phyloP scores from a whole-genome alignment of 768 basidiomycete genomes.

The Suillus americanus region DNA sequence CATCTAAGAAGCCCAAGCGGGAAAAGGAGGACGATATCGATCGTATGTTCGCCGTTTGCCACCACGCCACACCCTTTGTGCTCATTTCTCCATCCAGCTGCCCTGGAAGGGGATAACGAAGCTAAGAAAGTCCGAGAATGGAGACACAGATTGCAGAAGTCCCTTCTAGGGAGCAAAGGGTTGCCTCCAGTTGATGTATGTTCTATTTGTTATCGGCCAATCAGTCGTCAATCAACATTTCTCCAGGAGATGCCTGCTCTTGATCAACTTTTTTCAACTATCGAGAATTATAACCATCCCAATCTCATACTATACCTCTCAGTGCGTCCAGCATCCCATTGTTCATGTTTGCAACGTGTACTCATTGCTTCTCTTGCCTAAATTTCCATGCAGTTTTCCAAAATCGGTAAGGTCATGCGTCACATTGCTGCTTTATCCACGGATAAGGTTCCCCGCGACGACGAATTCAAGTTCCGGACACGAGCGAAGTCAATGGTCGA shows the following conservation, averaged over 20 bases:
- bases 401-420: conserved; percentile 62
- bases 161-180: conserved; percentile 67
- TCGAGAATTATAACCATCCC: conserved; percentile 76
- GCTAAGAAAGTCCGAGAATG: conserved; percentile 82
- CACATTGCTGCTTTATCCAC: conserved; percentile 49
- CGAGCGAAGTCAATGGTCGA: conserved; percentile 48
- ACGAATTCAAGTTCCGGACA: conserved; percentile 52
- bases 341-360: conserved; percentile 12
- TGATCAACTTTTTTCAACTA: conserved; percentile 70
- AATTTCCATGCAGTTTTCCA: conserved; percentile 35
- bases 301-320: conserved; percentile 69
- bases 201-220: conserved; percentile 11
- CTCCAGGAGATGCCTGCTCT: conserved; percentile 73
- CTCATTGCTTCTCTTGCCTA: conserved; percentile 9
- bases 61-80: neutral
- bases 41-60: conserved; percentile 38
- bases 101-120: conserved; percentile 55
- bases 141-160: conserved; percentile 91
- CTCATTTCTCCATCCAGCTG: conserved; percentile 30
- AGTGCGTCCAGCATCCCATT: conserved; percentile 33
- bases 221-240: conserved; percentile 11
- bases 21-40: conserved; percentile 63
- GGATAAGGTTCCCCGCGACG: conserved; percentile 47
- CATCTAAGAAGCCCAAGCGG: conserved; percentile 61
- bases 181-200: conserved; percentile 65